phyloP scores from a whole-genome alignment of 768 basidiomycete species.

The Suillus subluteus region DNA sequence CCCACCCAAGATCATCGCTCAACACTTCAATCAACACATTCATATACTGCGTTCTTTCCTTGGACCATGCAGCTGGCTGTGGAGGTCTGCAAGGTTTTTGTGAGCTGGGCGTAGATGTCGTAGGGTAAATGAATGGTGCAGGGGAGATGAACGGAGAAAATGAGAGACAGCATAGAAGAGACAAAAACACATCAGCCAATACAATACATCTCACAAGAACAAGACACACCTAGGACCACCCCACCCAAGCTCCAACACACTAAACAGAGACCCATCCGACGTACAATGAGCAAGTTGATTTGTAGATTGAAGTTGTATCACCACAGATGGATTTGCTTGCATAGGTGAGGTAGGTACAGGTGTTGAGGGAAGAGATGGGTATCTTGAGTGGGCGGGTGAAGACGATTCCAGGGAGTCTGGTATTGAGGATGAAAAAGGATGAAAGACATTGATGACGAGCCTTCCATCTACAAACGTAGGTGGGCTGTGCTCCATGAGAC shows the following conservation, averaged over 20 bases:
- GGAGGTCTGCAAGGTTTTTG: neutral
- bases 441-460: conserved; percentile 44
- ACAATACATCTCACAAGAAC: neutral
- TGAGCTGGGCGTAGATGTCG: neutral
- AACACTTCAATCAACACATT: conserved; percentile 39
- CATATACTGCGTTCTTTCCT: conserved; percentile 18
- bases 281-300: neutral
- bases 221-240: neutral
- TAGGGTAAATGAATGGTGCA: neutral
- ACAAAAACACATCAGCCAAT: neutral
- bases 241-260: neutral
- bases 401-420: neutral
- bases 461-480: conserved; percentile 61
- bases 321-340: neutral
- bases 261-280: neutral
- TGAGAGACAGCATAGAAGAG: neutral
- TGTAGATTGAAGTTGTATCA: neutral
- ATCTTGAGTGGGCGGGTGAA: neutral
- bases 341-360: neutral
- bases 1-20: conserved; percentile 52
- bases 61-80: conserved; percentile 18
- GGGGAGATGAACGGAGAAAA: neutral
- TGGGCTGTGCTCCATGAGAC: conserved; percentile 57
- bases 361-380: neutral
- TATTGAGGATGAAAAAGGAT: conserved; percentile 19